Evolutionary conservation across 305 asterid genomes (phyloP).

Genomic region (Fraxinus baroniana): DNA sequence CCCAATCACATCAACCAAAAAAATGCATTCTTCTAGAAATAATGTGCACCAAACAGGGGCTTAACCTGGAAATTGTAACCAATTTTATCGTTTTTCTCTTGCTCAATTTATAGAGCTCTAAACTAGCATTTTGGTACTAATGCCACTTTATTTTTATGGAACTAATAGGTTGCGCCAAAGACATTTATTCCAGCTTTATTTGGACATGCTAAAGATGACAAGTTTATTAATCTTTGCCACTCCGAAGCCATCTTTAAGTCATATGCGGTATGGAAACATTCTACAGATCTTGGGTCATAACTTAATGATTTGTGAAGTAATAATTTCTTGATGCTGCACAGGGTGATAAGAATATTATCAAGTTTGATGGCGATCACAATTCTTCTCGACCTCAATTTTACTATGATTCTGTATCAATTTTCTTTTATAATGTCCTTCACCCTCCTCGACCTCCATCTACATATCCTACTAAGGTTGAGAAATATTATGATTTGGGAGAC

Average conservation of each 20-base stretch:
- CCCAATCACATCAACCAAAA: too few relatives aligned
- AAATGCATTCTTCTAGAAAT: too few relatives aligned
- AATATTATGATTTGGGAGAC: conserved; percentile 79
- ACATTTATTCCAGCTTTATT: conserved; percentile 88
- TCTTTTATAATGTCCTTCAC: conserved; percentile 87
- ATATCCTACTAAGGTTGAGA: conserved; percentile 55
- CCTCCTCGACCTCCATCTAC: conserved; percentile 78
- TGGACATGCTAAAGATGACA: conserved; percentile 96
- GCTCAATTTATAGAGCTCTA: conserved; percentile 18
- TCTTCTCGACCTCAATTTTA: conserved; percentile 94
- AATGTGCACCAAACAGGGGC: too few relatives aligned
- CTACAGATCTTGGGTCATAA: conserved; percentile 24
- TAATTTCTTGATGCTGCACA: conserved; percentile 35
- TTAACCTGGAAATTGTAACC: background rate
- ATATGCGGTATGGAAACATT: conserved; percentile 55
- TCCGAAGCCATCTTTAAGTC: conserved; percentile 77
- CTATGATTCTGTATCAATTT: conserved; percentile 88
- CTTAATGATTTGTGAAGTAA: conserved; percentile 7
- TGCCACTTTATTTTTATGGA: conserved; percentile 15
- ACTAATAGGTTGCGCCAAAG: conserved; percentile 82
- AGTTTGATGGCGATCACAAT: conserved; percentile 97
- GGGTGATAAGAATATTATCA: conserved; percentile 95
- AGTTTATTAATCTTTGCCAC: conserved; percentile 77
- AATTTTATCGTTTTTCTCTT: background rate
- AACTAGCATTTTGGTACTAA: conserved; percentile 23